Base-by-base conservation (phyloP, 2,329 filamentous ascomycete species). In the Chrysosporium queenslandicum region DNA sequence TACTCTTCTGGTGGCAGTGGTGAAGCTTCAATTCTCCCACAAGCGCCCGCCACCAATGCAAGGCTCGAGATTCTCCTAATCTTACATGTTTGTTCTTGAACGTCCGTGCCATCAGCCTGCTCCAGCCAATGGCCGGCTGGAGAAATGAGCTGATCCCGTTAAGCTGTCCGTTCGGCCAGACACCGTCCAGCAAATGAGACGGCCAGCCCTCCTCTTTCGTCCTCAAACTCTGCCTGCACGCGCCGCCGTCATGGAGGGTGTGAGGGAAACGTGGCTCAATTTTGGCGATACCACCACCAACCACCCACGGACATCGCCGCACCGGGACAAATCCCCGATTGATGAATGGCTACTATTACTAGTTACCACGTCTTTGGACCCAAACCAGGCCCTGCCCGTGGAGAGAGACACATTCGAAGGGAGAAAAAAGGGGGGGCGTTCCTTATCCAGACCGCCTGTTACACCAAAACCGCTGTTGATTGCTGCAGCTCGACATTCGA, bases 101-200 rank as follows among this genome's bases (percentile, higher is more conserved):
- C 11, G 46, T 18, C 36, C 27, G 42, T 46, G 42, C 42, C 42
- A 32, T 46, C 2, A 11, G 23, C 2, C 23, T 23, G 16, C 3
- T 41, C 23, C 14, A 12, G 21, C 46, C 46, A 49, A 49, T 49
- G 7, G 46, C 23, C 34, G 21, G 36, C 36, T 16, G 21, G 41
- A 29, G 36, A 29, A 25, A 49, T 36, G 8, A 36, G 32, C 11
- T 14, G 16, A 34, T 21, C 2, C n/a, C 4, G 34, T 30, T 23
- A 40, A 25, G n/a, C n/a, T n/a, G n/a, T n/a, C n/a, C n/a, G n/a
- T n/a, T n/a, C n/a, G n/a, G n/a, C n/a, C n/a, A n/a, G n/a, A n/a
- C n/a, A n/a, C n/a, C n/a, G n/a, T n/a, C n/a, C n/a, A n/a, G n/a
- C 45, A 39, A 48, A 48, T 48, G 30, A 48, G 34, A 37, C 23